These are phyloP conservation scores for Tolypocladium tundrense DNA, from an alignment of 2,329 filamentous ascomycete species.

Conservation along the genomic window DNA sequence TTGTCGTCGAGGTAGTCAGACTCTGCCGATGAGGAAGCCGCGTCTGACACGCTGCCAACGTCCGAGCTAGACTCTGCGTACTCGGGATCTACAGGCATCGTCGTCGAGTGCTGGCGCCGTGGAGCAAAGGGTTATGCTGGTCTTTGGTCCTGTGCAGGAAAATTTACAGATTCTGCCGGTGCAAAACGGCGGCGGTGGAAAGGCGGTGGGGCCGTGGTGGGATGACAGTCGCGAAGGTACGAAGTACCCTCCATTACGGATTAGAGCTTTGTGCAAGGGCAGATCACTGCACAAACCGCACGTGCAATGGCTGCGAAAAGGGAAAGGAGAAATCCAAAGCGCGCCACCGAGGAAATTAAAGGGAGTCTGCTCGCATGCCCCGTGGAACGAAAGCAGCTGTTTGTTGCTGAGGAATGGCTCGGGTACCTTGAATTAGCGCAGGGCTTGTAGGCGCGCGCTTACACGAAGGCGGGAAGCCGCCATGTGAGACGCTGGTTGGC, in stretches of 20 bases:
- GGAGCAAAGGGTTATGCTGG: neutral
- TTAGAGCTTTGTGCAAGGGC: neutral
- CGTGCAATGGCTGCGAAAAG: neutral
- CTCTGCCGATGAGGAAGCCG: conserved; percentile 19
- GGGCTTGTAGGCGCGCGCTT: conserved; percentile 7
- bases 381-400: neutral
- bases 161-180: neutral
- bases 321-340: neutral
- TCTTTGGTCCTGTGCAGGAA: neutral
- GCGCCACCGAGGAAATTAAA: neutral
- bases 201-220: neutral
- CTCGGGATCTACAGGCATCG: neutral
- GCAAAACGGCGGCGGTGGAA: neutral
- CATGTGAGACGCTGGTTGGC: neutral
- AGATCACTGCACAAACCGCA: neutral
- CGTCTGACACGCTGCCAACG: neutral
- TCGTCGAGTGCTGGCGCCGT: neutral
- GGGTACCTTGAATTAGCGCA: neutral
- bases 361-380: neutral
- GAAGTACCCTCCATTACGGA: neutral
- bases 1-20: conserved; percentile 40
- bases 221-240: neutral
- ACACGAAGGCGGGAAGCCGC: neutral
- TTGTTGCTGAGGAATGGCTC: neutral
- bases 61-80: neutral